A percentile compares a stretch with the other conserved stretches of the same genome.
phyloP scores from a whole-genome alignment of 495 filamentous ascomycete species.

The Neurospora intermedia region DNA sequence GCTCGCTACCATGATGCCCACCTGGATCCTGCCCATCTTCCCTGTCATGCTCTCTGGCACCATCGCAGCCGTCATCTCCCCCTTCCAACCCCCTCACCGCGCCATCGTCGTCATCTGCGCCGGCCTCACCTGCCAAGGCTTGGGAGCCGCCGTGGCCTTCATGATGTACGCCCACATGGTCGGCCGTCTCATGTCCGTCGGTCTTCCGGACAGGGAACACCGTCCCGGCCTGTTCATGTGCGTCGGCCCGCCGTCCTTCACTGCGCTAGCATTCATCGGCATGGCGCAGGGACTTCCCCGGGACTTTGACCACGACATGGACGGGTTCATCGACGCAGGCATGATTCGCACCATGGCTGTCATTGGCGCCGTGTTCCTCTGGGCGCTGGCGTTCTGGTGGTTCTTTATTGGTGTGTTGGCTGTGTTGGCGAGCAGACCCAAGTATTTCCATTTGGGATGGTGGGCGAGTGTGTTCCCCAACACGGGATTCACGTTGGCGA shows the following conservation, averaged over 20 bases:
- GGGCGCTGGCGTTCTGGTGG: conserved; percentile 68
- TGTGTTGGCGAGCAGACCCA: conserved; percentile 36
- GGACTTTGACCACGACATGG: conserved; percentile 24
- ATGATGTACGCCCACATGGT: conserved; percentile 52
- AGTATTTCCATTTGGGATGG: conserved; percentile 47
- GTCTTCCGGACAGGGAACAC: conserved; percentile 38
- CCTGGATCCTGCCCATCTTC: conserved; percentile 49
- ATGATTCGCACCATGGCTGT: conserved; percentile 42
- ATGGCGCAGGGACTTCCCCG: conserved; percentile 19
- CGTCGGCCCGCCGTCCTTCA: conserved; percentile 59
- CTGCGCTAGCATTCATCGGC: conserved; percentile 26
- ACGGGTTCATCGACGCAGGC: conserved; percentile 16
- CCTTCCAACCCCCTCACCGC: conserved; percentile 29
- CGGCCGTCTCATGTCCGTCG: conserved; percentile 49
- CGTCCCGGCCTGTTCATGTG: conserved; percentile 61
- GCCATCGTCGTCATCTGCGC: conserved; percentile 37
- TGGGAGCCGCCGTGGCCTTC: conserved; percentile 38
- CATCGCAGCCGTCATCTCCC: conserved; percentile 35
- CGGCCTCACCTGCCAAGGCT: conserved; percentile 43
- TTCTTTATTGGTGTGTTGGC: conserved; percentile 52
- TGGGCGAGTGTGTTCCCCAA: conserved; percentile 53
- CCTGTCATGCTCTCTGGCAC: conserved; percentile 45
- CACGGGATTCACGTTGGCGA: conserved; percentile 43
- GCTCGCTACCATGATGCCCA: conserved; percentile 39
- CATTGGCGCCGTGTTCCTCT: conserved; percentile 52